Evolutionary conservation across 1,139 yeast genomes (phyloP).

Genomic region (Yamadazyma siamensis): DNA sequence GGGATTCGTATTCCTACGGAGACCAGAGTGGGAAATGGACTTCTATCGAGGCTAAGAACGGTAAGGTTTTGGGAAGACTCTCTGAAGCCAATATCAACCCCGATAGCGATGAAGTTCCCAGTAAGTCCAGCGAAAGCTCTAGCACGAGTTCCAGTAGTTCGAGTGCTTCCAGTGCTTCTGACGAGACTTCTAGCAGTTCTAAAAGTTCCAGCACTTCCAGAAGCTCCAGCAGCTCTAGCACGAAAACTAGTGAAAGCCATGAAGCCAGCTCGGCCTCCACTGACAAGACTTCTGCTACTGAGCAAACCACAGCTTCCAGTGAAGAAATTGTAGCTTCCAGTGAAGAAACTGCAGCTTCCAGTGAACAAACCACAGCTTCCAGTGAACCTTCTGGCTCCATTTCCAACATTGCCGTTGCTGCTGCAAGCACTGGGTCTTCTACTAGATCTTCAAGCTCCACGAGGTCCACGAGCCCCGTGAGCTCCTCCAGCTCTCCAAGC

Average conservation of each 20-base stretch:
- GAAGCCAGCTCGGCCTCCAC: constrained; percentile 7
- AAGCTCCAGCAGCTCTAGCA: constrained; percentile 2
- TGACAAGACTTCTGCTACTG: background rate
- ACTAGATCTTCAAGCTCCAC: constrained; percentile 4
- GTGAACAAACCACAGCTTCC: constrained; percentile 3
- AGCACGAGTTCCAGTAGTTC: constrained; percentile 4
- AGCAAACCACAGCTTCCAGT: constrained; percentile 1
- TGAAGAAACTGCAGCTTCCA: constrained; percentile 1
- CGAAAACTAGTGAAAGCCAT: no score
- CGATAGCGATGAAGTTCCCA: constrained; percentile 3
- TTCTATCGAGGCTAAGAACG: constrained; percentile 63
- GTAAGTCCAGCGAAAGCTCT: constrained; percentile 1
- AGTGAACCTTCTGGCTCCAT: constrained; percentile 1
- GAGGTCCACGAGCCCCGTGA: constrained; percentile 2
- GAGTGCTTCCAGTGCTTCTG: constrained; percentile 1
- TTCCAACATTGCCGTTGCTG: constrained; percentile 1
- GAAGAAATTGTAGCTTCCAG: background rate
- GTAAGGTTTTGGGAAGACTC: constrained; percentile 57
- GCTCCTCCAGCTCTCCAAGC: constrained; percentile 3
- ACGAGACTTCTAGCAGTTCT: background rate
- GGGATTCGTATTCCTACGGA: constrained; percentile 35
- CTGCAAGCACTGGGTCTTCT: constrained; percentile 2
- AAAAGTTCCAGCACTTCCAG: background rate
- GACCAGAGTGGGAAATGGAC: constrained; percentile 63
- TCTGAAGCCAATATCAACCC: constrained; percentile 30